Conservation (phyloP, 306 rosid genomes). For the Cicer cuneatum region DNA sequence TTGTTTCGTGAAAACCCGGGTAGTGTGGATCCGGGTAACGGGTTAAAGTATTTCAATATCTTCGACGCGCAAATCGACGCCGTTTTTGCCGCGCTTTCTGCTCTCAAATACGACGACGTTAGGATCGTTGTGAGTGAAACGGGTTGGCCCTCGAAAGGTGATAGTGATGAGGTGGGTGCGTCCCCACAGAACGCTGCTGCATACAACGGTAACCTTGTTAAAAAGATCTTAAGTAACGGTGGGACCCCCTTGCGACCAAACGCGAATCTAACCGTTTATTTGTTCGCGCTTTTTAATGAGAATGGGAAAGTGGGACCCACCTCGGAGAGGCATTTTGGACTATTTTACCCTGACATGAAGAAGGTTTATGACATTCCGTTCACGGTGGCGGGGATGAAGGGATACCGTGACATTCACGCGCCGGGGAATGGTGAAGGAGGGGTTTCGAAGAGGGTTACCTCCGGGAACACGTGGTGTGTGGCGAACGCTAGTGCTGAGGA, state of each 20-base stretch:
- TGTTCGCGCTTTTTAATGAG: constrained; percentile 93
- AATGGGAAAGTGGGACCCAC: constrained; percentile 78
- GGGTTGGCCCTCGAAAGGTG: constrained; percentile 94
- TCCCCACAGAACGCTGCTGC: constrained; percentile 79
- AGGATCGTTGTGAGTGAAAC: constrained; percentile 79
- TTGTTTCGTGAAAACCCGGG: constrained; percentile 87
- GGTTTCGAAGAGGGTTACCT: constrained; percentile 61
- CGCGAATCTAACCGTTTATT: constrained; percentile 83
- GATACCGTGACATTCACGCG: no score
- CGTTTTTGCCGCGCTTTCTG: constrained; percentile 77
- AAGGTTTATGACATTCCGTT: constrained; percentile 81
- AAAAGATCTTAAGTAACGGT: constrained; percentile 65
- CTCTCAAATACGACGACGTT: constrained; percentile 73
- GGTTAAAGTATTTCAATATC: constrained; percentile 70
- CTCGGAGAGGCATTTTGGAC: constrained; percentile 86
- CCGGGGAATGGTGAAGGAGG: constrained; percentile 64
- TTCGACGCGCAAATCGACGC: constrained; percentile 98
- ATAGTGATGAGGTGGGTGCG: constrained; percentile 79
- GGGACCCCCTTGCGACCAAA: constrained; percentile 89
- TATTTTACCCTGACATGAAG: constrained; percentile 71
- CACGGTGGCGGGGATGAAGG: constrained; percentile 57
- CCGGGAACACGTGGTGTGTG: constrained; percentile 85
- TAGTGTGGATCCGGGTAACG: constrained; percentile 79
- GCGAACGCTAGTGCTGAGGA: constrained; percentile 67
- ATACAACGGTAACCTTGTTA: constrained; percentile 88